Percentiles rank a stretch among this genome's conserved stretches.
These are phyloP conservation scores for Vanrija sp. DNA, from an alignment of 1,284 basidiomycete genomes.

Conservation along the genomic window DNA sequence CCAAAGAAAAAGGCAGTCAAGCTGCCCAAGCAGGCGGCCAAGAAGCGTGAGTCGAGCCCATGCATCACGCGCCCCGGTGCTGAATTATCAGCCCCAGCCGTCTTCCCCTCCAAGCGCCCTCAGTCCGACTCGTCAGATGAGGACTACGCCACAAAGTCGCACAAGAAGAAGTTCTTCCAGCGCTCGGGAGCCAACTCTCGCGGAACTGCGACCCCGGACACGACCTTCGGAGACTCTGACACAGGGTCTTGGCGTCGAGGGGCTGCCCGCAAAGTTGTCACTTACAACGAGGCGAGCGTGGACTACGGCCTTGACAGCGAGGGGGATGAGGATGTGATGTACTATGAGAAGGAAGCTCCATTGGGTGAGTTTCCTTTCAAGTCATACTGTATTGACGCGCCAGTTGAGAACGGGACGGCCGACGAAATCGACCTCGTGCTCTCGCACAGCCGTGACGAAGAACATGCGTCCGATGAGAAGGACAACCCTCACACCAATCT, in stretches of 20 bases:
- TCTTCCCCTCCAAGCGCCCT: conserved; percentile 21
- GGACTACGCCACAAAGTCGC: conserved; percentile 77
- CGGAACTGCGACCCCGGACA: conserved; percentile 31
- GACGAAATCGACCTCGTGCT: conserved; percentile 88
- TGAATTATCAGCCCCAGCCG: conserved; percentile 15
- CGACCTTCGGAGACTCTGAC: conserved; percentile 35
- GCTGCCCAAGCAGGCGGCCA: conserved; percentile 13
- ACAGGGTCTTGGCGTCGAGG: conserved; percentile 71
- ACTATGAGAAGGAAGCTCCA: conserved; percentile 61
- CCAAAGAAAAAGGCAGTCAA: conserved; percentile 28
- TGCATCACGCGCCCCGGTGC: background rate
- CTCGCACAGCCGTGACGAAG: conserved; percentile 75
- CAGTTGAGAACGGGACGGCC: conserved; percentile 20
- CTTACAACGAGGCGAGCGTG: conserved; percentile 59
- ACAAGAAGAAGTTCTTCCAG: conserved; percentile 71
- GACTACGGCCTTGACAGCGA: conserved; percentile 62
- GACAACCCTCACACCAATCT: conserved; percentile 82
- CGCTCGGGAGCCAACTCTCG: conserved; percentile 41
- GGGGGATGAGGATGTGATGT: conserved; percentile 60
- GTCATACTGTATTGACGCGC: background rate
- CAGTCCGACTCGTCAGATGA: conserved; percentile 61
- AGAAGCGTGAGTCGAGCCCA: conserved; percentile 10
- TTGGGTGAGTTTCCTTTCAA: conserved; percentile 11
- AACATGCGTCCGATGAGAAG: conserved; percentile 65
- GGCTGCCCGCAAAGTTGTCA: conserved; percentile 73